Evolutionary conservation across 1,139 yeast genomes (phyloP).

Genomic region (Yamadazyma jaroonii): DNA sequence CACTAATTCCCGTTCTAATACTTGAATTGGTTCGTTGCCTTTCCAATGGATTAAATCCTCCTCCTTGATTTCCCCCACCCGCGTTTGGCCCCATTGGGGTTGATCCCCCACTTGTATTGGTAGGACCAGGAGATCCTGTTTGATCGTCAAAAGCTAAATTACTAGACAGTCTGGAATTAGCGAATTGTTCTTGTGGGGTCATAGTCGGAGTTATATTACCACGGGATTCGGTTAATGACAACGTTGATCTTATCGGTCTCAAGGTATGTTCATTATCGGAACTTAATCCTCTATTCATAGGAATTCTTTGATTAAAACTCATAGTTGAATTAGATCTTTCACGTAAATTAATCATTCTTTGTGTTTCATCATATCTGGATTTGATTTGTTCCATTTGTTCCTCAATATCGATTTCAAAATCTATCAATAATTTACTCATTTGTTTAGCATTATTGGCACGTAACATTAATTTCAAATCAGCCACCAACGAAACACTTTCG

Average conservation of each 20-base stretch:
- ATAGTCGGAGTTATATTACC: constrained; percentile 1
- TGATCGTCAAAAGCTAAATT: neutral
- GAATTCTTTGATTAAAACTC: constrained; percentile 1
- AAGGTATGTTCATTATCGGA: constrained; percentile 8
- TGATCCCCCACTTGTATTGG: neutral
- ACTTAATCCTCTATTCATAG: constrained; percentile 8
- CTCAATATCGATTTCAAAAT: constrained; percentile 31
- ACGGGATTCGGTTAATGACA: constrained; percentile 9
- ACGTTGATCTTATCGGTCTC: constrained; percentile 9
- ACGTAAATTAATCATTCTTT: constrained; percentile 6
- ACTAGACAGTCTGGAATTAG: neutral
- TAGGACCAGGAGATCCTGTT: neutral
- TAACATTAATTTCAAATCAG: constrained; percentile 62
- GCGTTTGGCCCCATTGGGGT: neutral
- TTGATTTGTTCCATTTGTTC: constrained; percentile 15
- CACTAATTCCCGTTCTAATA: constrained; percentile 21
- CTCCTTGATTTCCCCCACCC: neutral
- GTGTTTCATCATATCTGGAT: constrained; percentile 8
- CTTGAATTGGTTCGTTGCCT: constrained; percentile 24
- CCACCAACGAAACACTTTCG: constrained; percentile 57
- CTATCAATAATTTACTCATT: constrained; percentile 44
- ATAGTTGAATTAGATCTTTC: constrained; percentile 8
- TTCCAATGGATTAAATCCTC: constrained; percentile 12
- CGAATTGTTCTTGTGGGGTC: constrained; percentile 1
- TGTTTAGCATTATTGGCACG: constrained; percentile 62